Evolutionary conservation across 148 eudicot genomes (phyloP).

Genomic region (Limonium bicolor): DNA sequence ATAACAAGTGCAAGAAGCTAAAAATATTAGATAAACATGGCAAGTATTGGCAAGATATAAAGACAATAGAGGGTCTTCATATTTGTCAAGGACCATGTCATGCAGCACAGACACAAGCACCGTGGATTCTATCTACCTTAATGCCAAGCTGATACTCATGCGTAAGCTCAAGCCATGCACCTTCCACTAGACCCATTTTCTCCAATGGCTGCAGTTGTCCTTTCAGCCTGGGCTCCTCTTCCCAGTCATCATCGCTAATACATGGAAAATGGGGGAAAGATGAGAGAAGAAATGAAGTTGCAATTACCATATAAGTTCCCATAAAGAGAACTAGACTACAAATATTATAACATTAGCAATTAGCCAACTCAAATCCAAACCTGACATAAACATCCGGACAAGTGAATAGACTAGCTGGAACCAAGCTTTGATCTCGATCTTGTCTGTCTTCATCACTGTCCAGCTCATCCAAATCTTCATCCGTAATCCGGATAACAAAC

Average conservation of each 20-base stretch:
- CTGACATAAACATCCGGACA: slow-evolving; percentile 38
- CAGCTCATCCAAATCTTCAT: slow-evolving; percentile 20
- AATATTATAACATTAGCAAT: not conserved
- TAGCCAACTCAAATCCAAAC: slow-evolving; percentile 9
- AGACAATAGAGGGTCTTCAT: not conserved
- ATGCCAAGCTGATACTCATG: slow-evolving; percentile 51
- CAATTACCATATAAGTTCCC: no score
- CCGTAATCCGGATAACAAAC: slow-evolving; percentile 49
- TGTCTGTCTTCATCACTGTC: slow-evolving; percentile 31
- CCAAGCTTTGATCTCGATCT: slow-evolving; percentile 14
- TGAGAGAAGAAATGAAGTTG: not conserved
- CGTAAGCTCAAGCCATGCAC: slow-evolving; percentile 48
- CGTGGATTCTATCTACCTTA: no score
- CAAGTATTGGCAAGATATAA: not conserved
- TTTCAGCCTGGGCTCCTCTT: slow-evolving; percentile 19
- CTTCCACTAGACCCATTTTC: slow-evolving; percentile 50
- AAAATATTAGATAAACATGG: no score
- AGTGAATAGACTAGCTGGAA: slow-evolving; percentile 30
- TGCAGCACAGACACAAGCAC: no score
- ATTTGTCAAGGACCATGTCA: not conserved
- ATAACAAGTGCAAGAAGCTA: no score
- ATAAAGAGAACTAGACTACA: no score
- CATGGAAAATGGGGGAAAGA: not conserved
- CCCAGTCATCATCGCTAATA: slow-evolving; percentile 48
- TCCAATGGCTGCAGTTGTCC: slow-evolving; percentile 31